phyloP scores from a whole-genome alignment of 2,329 filamentous ascomycete genomes.

The Coniochaeta pulveracea region DNA sequence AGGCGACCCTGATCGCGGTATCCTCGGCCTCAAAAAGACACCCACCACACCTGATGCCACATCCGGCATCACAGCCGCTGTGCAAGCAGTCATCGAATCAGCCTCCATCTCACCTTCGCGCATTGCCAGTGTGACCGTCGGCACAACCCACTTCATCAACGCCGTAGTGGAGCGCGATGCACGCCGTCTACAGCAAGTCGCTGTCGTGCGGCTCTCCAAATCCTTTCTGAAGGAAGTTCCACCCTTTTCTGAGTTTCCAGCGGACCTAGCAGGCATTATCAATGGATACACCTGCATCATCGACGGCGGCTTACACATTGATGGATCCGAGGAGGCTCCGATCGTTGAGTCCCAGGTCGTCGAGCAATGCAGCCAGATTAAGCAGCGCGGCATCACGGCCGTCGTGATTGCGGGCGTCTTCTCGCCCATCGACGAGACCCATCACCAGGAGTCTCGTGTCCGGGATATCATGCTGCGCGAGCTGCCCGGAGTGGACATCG shows the following conservation, averaged over 20 bases:
- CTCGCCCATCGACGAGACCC: constrained; percentile 42
- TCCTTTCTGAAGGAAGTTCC: constrained; percentile 26
- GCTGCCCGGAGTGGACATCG: constrained; percentile 20
- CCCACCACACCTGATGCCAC: constrained; percentile 37
- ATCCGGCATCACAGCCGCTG: constrained; percentile 32
- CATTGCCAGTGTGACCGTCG: constrained; percentile 9
- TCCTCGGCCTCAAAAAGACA: constrained; percentile 35
- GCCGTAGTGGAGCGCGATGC: constrained; percentile 13
- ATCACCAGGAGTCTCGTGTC: constrained; percentile 38
- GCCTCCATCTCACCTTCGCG: not conserved
- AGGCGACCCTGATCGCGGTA: constrained; percentile 23
- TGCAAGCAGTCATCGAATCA: constrained; percentile 22
- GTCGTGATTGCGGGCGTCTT: constrained; percentile 47
- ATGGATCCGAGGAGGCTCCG: constrained; percentile 25
- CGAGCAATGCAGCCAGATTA: constrained; percentile 11
- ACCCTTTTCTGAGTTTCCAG: constrained; percentile 25
- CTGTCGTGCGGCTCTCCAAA: constrained; percentile 19
- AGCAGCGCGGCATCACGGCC: constrained; percentile 17
- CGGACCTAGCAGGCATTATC: constrained; percentile 29
- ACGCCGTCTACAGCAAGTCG: constrained; percentile 15
- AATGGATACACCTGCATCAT: constrained; percentile 33
- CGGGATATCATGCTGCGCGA: constrained; percentile 33
- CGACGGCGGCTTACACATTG: constrained; percentile 26
- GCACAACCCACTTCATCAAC: constrained; percentile 15
- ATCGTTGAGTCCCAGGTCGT: constrained; percentile 26